Percentiles rank a stretch among this genome's conserved stretches.
Conservation (phyloP, 2,329 filamentous ascomycete genomes). For the Botryotinia convoluta region DNA sequence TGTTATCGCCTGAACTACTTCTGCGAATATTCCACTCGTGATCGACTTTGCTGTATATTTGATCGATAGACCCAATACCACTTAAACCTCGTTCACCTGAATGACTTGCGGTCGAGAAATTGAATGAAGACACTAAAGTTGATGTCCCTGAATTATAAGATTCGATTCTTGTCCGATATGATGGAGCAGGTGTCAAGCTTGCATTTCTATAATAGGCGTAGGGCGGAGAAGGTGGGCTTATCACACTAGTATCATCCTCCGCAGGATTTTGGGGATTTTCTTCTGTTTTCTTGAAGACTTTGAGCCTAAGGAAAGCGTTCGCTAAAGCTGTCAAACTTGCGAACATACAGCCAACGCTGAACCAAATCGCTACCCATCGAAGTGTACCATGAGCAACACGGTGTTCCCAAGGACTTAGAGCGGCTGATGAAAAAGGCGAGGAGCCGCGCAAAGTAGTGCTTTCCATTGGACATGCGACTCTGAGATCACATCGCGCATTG, state of each 20-base stretch:
- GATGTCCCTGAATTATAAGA: conserved; percentile 6
- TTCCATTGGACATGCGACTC: conserved; percentile 38
- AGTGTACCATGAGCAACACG: conserved; percentile 12
- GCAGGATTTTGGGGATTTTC: background rate
- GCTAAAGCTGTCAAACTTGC: conserved; percentile 2
- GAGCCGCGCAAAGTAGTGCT: conserved; percentile 24
- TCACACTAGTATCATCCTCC: background rate
- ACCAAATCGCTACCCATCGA: conserved; percentile 20
- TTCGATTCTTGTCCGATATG: conserved; percentile 14
- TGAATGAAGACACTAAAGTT: background rate
- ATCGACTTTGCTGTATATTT: conserved; percentile 9
- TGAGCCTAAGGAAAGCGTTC: conserved; percentile 16
- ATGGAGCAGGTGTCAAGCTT: conserved; percentile 12
- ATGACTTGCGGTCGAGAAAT: background rate
- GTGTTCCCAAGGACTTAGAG: conserved; percentile 15
- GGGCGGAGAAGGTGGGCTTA: background rate
- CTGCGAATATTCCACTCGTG: background rate
- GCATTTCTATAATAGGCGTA: background rate
- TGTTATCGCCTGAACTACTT: background rate
- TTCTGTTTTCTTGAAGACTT: conserved; percentile 11
- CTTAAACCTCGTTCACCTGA: background rate
- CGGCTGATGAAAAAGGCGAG: background rate
- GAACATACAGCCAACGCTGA: conserved; percentile 11
- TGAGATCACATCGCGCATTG: conserved; percentile 35
- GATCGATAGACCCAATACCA: conserved; percentile 11